Percentiles rank a stretch among this genome's conserved stretches.
Conservation (phyloP, 257 asterid genomes). For the Voacanga thouarsii region DNA sequence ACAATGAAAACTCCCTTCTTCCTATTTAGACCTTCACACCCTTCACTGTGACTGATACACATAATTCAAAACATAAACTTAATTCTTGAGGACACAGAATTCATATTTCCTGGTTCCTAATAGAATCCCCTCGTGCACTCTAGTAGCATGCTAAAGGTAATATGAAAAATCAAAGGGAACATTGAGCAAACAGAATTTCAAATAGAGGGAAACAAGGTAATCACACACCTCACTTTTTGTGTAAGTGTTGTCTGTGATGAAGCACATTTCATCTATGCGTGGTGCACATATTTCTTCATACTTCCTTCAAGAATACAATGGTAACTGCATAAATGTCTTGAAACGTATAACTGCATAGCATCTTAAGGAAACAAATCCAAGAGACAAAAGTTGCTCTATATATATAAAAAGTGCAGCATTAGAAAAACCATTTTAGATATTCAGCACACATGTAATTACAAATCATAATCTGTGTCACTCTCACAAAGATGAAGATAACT, state of each 20-base stretch:
- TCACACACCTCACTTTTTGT: conserved; percentile 59
- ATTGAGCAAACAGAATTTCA: background rate
- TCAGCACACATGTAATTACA: background rate
- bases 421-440: background rate
- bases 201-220: background rate
- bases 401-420: background rate
- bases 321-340: background rate
- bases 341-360: background rate
- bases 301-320: conserved; percentile 49
- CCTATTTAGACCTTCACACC: background rate
- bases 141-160: too few relatives aligned
- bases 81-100: too few relatives aligned
- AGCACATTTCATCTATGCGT: conserved; percentile 73
- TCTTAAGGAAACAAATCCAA: conserved; percentile 17
- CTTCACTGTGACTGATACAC: background rate
- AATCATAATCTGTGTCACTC: too few relatives aligned
- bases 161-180: too few relatives aligned
- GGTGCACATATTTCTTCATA: conserved; percentile 89
- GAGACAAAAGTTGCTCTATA: conserved; percentile 1
- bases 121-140: too few relatives aligned
- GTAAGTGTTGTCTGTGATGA: conserved; percentile 73
- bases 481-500: background rate
- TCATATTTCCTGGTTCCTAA: too few relatives aligned
- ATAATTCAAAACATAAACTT: too few relatives aligned
- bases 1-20: background rate